Percentiles rank a stretch among this genome's conserved stretches.
These are phyloP conservation scores for Corymbia citriodora DNA, from an alignment of 441 rosid genomes.

Conservation along the genomic window DNA sequence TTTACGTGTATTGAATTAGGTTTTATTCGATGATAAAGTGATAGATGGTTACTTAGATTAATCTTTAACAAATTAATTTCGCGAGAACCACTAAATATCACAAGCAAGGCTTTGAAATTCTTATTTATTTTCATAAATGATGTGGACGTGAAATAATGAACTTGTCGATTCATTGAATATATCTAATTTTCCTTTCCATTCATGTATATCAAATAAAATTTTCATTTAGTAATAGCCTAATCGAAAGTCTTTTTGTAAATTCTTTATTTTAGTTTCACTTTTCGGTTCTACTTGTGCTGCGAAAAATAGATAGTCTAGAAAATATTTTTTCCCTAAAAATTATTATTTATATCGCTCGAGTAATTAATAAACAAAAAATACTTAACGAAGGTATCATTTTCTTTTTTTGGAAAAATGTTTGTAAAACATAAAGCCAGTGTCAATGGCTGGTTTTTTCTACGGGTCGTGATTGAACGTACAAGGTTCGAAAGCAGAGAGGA, in stretches of 20 bases:
- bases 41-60: fast-evolving
- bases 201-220: neutral
- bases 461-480: neutral
- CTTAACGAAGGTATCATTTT: neutral
- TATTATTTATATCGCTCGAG: neutral
- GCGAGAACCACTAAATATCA: fast-evolving
- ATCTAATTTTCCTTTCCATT: neutral
- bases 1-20: fast-evolving
- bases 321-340: neutral
- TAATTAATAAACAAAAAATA: neutral
- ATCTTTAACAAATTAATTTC: neutral
- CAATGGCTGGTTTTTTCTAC: neutral
- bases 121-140: neutral
- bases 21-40: fast-evolving
- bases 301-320: neutral
- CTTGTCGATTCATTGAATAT: neutral
- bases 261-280: neutral
- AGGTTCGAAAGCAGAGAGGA: neutral
- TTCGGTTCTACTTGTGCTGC: fast-evolving
- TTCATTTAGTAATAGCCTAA: neutral
- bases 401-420: neutral
- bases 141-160: neutral
- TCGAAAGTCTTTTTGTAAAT: fast-evolving
- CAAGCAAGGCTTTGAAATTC: neutral
- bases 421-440: neutral